A percentile compares a stretch with the other conserved stretches of the same genome.
These are phyloP conservation scores for Chlamydomonas eustigma DNA, from an alignment of 139 green algal genomes.

Conservation along the genomic window DNA sequence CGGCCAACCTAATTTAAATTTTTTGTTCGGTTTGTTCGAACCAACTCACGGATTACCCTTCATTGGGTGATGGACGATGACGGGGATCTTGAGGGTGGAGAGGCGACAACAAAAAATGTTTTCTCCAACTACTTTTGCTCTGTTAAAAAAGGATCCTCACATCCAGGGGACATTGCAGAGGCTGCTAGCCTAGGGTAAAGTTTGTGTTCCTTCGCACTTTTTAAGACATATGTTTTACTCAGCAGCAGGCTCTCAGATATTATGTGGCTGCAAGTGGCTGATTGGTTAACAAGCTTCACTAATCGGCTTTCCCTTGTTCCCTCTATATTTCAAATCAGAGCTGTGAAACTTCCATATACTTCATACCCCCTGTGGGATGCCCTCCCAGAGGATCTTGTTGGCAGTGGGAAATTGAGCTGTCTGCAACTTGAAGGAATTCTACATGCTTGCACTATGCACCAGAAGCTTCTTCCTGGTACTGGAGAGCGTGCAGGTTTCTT, in stretches of 20 bases:
- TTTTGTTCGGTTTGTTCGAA: too few species aligned
- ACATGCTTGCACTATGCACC: slow-evolving; percentile 79
- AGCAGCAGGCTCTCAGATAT: too few species aligned
- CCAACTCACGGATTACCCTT: too few species aligned
- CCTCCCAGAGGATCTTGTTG: slow-evolving; percentile 47
- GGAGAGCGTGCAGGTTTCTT: slow-evolving; percentile 65
- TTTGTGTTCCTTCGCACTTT: too few species aligned
- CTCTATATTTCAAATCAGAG: slow-evolving; percentile 29
- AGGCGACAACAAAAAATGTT: neutral
- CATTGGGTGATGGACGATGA: slow-evolving; percentile 1
- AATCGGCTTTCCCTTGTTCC: too few species aligned
- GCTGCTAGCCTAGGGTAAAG: slow-evolving; percentile 60
- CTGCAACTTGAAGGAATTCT: slow-evolving; percentile 87
- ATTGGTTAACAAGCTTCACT: too few species aligned
- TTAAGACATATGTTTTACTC: too few species aligned
- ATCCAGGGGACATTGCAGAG: slow-evolving; percentile 74
- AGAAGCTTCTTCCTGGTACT: slow-evolving; percentile 53
- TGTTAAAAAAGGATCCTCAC: neutral
- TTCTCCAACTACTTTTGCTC: neutral
- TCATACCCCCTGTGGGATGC: slow-evolving; percentile 69
- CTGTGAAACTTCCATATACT: slow-evolving; percentile 60
- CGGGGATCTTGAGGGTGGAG: neutral
- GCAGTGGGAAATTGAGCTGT: slow-evolving; percentile 62
- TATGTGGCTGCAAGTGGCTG: too few species aligned
- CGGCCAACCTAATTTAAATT: too few species aligned